Evolutionary conservation across 1,284 basidiomycete species (phyloP).

Genomic region (Vanrija pseudolonga): DNA sequence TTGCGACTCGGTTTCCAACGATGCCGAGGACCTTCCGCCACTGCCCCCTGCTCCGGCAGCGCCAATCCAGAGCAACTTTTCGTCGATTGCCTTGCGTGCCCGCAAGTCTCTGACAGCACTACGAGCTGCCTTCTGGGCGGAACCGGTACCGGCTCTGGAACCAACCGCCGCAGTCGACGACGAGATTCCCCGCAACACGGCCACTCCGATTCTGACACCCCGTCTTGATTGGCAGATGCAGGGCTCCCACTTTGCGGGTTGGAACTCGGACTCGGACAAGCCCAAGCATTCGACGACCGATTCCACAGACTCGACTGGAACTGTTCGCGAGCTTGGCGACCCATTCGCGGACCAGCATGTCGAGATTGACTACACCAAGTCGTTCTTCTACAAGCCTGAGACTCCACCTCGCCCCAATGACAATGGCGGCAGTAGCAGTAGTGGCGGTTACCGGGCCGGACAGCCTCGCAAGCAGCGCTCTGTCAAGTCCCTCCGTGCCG

Average conservation of each 20-base stretch:
- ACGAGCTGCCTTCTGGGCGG: constrained; percentile 24
- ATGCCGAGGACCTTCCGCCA: constrained; percentile 45
- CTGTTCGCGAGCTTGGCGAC: constrained; percentile 11
- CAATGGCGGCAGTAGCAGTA: too few relatives aligned
- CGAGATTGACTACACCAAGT: constrained; percentile 44
- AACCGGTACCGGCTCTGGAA: background rate
- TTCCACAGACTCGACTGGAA: constrained; percentile 7
- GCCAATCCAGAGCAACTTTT: constrained; percentile 8
- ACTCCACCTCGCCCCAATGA: constrained; percentile 32
- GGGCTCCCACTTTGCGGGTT: constrained; percentile 39
- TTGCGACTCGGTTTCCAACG: constrained; percentile 42
- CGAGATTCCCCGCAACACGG: background rate
- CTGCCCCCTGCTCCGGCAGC: constrained; percentile 21
- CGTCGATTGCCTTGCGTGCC: constrained; percentile 24
- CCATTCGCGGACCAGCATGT: constrained; percentile 9
- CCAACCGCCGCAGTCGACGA: background rate
- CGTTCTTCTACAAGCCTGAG: constrained; percentile 49
- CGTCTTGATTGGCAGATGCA: constrained; percentile 37
- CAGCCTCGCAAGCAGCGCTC: constrained; percentile 27
- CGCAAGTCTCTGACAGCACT: constrained; percentile 35
- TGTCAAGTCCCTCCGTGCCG: constrained; percentile 44
- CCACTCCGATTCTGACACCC: constrained; percentile 28
- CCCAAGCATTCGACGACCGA: constrained; percentile 1
- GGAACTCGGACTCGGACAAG: constrained; percentile 20
- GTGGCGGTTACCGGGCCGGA: background rate